These are phyloP conservation scores for Fragaria ananassa DNA, from an alignment of 306 rosid genomes.

Conservation along the genomic window DNA sequence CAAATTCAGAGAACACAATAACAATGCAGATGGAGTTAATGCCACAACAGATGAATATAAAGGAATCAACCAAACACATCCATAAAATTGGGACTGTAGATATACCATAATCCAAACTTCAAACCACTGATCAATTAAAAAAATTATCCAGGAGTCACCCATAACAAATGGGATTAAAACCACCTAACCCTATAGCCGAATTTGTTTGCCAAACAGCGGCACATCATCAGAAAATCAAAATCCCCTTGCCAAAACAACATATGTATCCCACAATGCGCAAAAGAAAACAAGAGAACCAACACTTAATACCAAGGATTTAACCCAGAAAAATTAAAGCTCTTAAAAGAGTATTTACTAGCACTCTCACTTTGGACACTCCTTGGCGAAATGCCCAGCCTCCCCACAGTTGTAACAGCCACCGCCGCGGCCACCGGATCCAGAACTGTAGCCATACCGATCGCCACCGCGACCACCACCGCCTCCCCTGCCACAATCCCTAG, in stretches of 20 bases:
- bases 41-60: neutral
- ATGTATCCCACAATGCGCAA: slow-evolving; percentile 32
- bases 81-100: neutral
- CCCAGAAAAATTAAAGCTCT: slow-evolving; percentile 14
- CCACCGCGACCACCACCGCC: slow-evolving; percentile 34
- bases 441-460: slow-evolving; percentile 27
- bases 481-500: slow-evolving; percentile 65
- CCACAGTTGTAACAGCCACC: slow-evolving; percentile 56
- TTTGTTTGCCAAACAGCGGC: slow-evolving; percentile 23
- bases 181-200: slow-evolving; percentile 28
- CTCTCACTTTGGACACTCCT: slow-evolving; percentile 62
- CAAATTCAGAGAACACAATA: neutral
- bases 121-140: slow-evolving; percentile 10
- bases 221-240: slow-evolving; percentile 23
- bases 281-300: neutral
- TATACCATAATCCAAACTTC: neutral
- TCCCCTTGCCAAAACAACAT: slow-evolving; percentile 31
- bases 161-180: slow-evolving; percentile 10
- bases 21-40: neutral
- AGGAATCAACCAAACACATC: neutral
- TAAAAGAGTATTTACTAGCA: slow-evolving; percentile 51
- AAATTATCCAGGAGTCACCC: slow-evolving; percentile 15
- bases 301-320: slow-evolving; percentile 22
- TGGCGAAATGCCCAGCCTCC: slow-evolving; percentile 57
- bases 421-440: slow-evolving; percentile 22